Evolutionary conservation across 1,284 basidiomycete species (phyloP).

Genomic region (Tetrapyrgos nigripes): DNA sequence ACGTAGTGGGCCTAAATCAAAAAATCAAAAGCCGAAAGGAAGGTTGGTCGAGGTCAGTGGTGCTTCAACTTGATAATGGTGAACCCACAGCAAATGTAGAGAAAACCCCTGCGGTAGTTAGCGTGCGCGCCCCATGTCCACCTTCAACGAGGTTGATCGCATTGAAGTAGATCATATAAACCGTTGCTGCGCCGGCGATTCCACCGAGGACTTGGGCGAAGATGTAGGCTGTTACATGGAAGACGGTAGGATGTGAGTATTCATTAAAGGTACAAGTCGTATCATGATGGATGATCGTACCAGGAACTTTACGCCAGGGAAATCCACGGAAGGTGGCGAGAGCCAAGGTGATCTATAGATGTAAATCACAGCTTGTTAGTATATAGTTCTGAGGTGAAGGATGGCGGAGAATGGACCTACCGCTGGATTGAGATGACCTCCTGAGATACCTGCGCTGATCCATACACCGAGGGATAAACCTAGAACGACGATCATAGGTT

Average conservation of each 20-base stretch:
- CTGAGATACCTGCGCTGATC: constrained; percentile 70
- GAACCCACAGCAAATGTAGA: constrained; percentile 44
- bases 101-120: constrained; percentile 46
- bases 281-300: neutral
- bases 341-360: constrained; percentile 63
- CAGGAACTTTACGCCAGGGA: constrained; percentile 80
- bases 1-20: constrained; percentile 47
- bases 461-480: constrained; percentile 66
- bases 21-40: neutral
- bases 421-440: constrained; percentile 82
- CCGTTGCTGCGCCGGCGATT: constrained; percentile 51
- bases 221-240: constrained; percentile 11
- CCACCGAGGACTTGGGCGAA: constrained; percentile 59
- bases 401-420: constrained; percentile 43
- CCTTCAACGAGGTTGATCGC: constrained; percentile 58
- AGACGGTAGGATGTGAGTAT: neutral
- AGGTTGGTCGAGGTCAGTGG: neutral
- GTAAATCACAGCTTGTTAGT: constrained; percentile 14
- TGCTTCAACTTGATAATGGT: neutral
- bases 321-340: constrained; percentile 76
- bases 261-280: neutral
- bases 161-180: constrained; percentile 60
- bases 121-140: constrained; percentile 48
- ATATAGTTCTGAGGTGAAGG: neutral
- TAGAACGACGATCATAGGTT: neutral